Evolutionary conservation across 345 rosid genomes (phyloP).

Genomic region (Eucalyptus caleyi): DNA sequence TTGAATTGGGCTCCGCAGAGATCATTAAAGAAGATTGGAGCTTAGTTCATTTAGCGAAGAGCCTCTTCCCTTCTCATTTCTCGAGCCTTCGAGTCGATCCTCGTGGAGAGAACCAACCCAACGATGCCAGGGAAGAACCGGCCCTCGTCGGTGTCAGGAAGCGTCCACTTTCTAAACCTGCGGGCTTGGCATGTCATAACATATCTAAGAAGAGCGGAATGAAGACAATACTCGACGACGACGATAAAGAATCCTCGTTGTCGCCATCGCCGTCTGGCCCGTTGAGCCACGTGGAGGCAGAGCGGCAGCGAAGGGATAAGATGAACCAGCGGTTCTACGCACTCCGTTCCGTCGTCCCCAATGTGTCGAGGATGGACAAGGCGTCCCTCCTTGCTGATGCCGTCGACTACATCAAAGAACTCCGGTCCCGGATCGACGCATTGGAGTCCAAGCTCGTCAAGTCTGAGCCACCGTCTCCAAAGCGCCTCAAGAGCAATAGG

Average conservation of each 20-base stretch:
- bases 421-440: not conserved
- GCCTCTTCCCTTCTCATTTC: not conserved
- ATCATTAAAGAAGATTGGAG: not conserved
- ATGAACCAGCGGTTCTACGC: not conserved
- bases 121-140: not conserved
- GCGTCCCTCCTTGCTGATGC: not conserved
- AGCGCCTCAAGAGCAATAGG: not conserved
- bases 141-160: not conserved
- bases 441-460: not conserved
- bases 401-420: not conserved
- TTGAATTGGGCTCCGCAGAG: slow-evolving; percentile 10
- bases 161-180: not conserved
- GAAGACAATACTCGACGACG: not conserved
- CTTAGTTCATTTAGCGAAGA: not conserved
- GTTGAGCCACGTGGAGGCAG: not conserved
- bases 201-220: not conserved
- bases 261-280: not conserved
- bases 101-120: not conserved
- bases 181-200: not conserved
- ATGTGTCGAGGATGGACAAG: not conserved
- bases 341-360: not conserved
- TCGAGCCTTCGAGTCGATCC: not conserved
- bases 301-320: not conserved
- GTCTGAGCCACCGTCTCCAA: not conserved
- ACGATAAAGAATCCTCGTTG: not conserved